A percentile compares a stretch with the other conserved stretches of the same genome.
Evolutionary conservation across 75 land plant genomes (phyloP).

Genomic region (Picea glauca): DNA sequence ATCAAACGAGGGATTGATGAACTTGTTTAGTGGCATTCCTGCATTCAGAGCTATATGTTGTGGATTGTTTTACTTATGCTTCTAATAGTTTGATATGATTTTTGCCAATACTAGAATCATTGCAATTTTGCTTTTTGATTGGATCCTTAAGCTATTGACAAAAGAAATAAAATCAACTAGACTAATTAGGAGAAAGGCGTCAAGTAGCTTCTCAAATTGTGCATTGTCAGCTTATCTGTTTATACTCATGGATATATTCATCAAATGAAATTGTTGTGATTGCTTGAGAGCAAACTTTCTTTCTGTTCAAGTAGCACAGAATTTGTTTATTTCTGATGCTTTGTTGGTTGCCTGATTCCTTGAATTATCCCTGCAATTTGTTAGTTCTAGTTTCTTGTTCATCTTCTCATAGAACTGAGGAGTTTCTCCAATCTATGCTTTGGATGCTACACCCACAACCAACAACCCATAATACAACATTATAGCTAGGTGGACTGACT

Average conservation of each 20-base stretch:
- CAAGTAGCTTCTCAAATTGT: not conserved
- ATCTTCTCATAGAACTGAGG: not conserved
- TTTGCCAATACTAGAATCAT: not conserved
- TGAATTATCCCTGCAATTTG: not conserved
- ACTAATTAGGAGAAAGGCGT: not conserved
- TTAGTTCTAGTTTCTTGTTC: not conserved
- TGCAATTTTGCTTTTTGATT: not conserved
- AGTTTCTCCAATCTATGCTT: not conserved
- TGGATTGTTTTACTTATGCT: not conserved
- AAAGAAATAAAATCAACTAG: not conserved
- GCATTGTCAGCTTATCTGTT: not conserved
- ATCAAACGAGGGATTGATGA: not conserved
- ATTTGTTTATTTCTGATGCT: not conserved
- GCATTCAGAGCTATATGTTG: not conserved
- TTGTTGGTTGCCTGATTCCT: not conserved
- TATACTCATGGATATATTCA: not conserved
- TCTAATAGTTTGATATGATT: not conserved
- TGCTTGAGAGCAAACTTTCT: not conserved
- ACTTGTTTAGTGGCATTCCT: not conserved
- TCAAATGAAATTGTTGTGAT: not conserved
- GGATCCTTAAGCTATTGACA: not conserved
- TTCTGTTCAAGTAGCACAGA: not conserved
- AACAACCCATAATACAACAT: not conserved
- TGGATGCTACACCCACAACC: not conserved
- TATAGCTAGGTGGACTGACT: not conserved